These are phyloP conservation scores for Cordyceps militaris DNA, from an alignment of 2,329 filamentous ascomycete genomes.

Conservation along the genomic window DNA sequence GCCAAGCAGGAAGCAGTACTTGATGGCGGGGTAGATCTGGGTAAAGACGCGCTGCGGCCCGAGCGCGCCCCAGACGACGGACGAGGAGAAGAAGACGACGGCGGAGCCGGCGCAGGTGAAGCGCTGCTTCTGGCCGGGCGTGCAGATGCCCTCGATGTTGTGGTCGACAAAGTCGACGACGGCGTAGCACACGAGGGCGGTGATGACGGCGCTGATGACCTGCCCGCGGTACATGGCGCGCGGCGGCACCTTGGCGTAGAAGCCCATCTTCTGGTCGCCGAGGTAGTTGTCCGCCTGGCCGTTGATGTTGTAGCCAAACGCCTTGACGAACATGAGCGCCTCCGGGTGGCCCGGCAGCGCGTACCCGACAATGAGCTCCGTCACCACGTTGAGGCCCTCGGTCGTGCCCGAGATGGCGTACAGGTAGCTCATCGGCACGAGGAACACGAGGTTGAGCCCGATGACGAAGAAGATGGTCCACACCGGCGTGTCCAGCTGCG, in stretches of 20 bases:
- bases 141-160: slow-evolving; percentile 27
- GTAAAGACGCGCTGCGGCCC: slow-evolving; percentile 31
- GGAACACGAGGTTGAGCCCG: slow-evolving; percentile 31
- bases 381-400: slow-evolving; percentile 41
- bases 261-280: slow-evolving; percentile 28
- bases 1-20: slow-evolving; percentile 15
- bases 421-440: slow-evolving; percentile 34
- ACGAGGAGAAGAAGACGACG: slow-evolving; percentile 27
- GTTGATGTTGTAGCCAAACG: slow-evolving; percentile 34
- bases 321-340: slow-evolving; percentile 53
- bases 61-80: slow-evolving; percentile 25
- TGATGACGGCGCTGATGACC: slow-evolving; percentile 35
- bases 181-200: slow-evolving; percentile 33
- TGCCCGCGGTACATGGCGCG: slow-evolving; percentile 31
- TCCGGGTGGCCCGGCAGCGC: slow-evolving; percentile 28
- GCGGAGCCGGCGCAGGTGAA: slow-evolving; percentile 24
- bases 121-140: slow-evolving; percentile 26
- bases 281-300: slow-evolving; percentile 35
- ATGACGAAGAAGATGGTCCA: slow-evolving; percentile 27
- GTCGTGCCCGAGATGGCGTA: slow-evolving; percentile 37
- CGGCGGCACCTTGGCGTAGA: slow-evolving; percentile 27
- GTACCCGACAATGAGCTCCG: slow-evolving; percentile 29
- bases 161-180: slow-evolving; percentile 31
- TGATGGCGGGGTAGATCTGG: slow-evolving; percentile 9
- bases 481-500: slow-evolving; percentile 22